Base-by-base conservation (phyloP, 2,329 filamentous ascomycete genomes). In the Exophiala phaeomuriformis region DNA sequence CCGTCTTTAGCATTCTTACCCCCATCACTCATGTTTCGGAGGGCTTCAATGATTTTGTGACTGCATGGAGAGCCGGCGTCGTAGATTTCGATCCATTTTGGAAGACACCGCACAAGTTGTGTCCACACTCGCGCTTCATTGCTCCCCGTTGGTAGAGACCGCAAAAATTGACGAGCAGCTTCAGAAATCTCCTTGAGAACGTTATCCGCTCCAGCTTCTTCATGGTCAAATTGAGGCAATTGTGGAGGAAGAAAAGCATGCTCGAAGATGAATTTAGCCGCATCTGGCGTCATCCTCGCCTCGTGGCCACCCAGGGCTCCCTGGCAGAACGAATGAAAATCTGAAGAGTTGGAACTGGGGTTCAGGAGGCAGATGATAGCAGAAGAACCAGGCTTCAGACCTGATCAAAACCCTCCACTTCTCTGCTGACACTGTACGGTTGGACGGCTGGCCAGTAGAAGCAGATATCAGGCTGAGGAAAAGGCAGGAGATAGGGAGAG, bases 211-310 rank as follows among this genome's bases (percentile, higher is more conserved):
- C 46, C 52, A 27, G 8, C n/a, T 44, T 61, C 51, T 63, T 63
- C 61, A 33, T 72, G 68, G 9, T 69, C 64, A 41, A 61, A 33
- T 46, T 76, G 69, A 0, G 76, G 76, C 0, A 78, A 64, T 39
- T 74, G 67, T 1, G 75, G 73, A 0, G 76, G 77, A 0, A 79
- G 67, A 19, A 77, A 75, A 1, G 78, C 62, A 59, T 79, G 74
- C 36, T 77, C 61, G 36, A 76, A 66, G 1, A 76, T 55, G 56
- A 71, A 75, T 36, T 30, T 33, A 9, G 12, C 39, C 3, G 19
- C 28, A 32, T 42, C 30, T 4, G n/a, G 55, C 33, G 49, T 37
- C 52, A 55, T 55, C 10, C 27, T 44, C 28, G 5, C 30, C 5
- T 29, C 30, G 8, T 19, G 36, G n/a, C 39, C 12, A 40, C 46